Base-by-base conservation (phyloP, 106 monocot genomes). In the Platanthera guangdongensis region DNA sequence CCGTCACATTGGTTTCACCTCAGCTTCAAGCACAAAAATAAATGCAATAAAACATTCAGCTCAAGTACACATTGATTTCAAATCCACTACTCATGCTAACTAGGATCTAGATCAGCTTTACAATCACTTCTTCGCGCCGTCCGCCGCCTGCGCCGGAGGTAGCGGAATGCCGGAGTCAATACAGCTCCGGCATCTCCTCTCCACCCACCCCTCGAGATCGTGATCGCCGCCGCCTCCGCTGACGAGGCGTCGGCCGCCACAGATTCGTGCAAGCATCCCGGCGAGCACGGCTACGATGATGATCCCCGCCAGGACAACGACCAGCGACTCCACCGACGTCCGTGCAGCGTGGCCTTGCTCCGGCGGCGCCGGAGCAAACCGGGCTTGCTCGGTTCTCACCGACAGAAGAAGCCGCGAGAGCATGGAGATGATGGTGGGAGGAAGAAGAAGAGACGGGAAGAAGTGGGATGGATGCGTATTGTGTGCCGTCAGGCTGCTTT, bases 161-260 rank as follows among this genome's bases (percentile, higher is more conserved):
- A 76, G 47, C 5, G 83, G 78, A 51, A 87, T 14, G n/a, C 84
- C 87, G 70, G 84, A 67, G 72, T 87, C 87, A 16, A 87, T 84
- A 75, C 87, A 87, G 62, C 78, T 87, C 60, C 84, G 73, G 55
- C 87, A 87, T 30, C 76, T 83, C 5, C 78, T 75, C 78, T 87
- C 87, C 54, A 87, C 81, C 84, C 87, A 87, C 47, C 87, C 87
- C 57, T 87, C 83, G 1, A 77, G 47, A 57, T 84, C 84, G 46
- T 76, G 73, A 45, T 78, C 79, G 10, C 73, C 77, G 4, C 69
- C 80, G 16, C 47, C 47, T 2, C 53, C 60, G 18, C 16, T 6
- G 39, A 10, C 53, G 39, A 62, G 54, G 21, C 12, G 74, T 3
- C 74, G 74, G 0, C 79, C 79, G 14, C 79, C 79, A 30, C 79